phyloP scores from a whole-genome alignment of 176 grass and related monocot species.

The Triticum dicoccoides region DNA sequence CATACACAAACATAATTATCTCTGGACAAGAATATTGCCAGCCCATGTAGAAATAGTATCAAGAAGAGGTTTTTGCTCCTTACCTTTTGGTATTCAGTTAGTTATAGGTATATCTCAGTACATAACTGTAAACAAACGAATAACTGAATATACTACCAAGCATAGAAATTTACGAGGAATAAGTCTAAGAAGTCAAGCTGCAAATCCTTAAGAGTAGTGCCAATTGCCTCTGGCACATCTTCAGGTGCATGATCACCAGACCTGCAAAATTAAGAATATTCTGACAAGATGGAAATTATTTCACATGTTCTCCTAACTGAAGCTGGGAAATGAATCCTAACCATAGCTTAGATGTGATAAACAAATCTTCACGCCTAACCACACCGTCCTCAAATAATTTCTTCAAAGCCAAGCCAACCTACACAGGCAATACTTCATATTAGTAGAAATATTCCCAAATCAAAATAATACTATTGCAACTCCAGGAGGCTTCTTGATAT shows the following conservation, averaged over 20 bases:
- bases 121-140: neutral
- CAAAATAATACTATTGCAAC: neutral
- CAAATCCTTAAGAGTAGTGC: conserved; percentile 24
- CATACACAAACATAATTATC: neutral
- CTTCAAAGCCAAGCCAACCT: conserved; percentile 72
- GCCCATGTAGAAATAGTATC: neutral
- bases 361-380: conserved; percentile 70
- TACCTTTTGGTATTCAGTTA: neutral
- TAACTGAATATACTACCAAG: neutral
- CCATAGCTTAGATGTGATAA: conserved; percentile 91
- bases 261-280: conserved; percentile 26
- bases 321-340: conserved; percentile 23
- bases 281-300: neutral
- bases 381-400: conserved; percentile 61
- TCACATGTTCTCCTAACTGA: neutral
- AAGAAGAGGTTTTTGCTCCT: neutral
- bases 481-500: neutral
- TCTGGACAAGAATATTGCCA: neutral
- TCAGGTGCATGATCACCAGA: conserved; percentile 26
- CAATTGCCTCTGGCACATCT: conserved; percentile 34
- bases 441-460: neutral
- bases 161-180: conserved; percentile 31
- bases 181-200: conserved; percentile 44
- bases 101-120: neutral
- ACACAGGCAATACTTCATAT: neutral